Evolutionary conservation across 176 grass and related monocot genomes (phyloP).

Genomic region (Musa acuminata): DNA sequence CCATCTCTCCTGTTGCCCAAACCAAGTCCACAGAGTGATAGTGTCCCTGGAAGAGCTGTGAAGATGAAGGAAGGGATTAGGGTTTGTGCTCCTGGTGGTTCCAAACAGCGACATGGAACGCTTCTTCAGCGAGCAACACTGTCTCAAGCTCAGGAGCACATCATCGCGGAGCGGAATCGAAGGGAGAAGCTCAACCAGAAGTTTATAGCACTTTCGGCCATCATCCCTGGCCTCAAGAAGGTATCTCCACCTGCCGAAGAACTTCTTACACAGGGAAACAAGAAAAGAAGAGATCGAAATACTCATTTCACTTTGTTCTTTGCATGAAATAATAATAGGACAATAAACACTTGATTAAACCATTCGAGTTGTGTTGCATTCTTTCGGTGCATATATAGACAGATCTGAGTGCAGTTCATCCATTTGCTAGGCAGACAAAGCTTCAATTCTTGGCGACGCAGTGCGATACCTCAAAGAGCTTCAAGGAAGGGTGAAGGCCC

Average conservation of each 20-base stretch:
- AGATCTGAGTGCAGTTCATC: too few relatives aligned
- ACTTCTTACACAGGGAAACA: too few relatives aligned
- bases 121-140: background rate
- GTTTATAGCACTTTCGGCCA: conserved; percentile 42
- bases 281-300: too few relatives aligned
- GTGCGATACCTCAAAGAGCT: conserved; percentile 48
- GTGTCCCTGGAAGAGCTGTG: too few relatives aligned
- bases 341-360: too few relatives aligned
- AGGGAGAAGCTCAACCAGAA: conserved; percentile 64
- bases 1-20: background rate
- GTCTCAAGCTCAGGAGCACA: conserved; percentile 41
- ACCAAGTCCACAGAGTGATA: too few relatives aligned
- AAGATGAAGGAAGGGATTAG: background rate
- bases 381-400: too few relatives aligned
- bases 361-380: too few relatives aligned
- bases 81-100: background rate
- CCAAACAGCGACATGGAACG: background rate
- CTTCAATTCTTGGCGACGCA: conserved; percentile 49
- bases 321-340: too few relatives aligned
- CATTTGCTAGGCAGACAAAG: conserved; percentile 47
- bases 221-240: conserved; percentile 61
- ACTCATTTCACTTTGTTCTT: too few relatives aligned
- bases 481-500: conserved; percentile 35
- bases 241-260: conserved; percentile 7
- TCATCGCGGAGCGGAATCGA: conserved; percentile 52